Evolutionary conservation across 345 rosid species (phyloP).

Genomic region (Limnanthes douglasii): DNA sequence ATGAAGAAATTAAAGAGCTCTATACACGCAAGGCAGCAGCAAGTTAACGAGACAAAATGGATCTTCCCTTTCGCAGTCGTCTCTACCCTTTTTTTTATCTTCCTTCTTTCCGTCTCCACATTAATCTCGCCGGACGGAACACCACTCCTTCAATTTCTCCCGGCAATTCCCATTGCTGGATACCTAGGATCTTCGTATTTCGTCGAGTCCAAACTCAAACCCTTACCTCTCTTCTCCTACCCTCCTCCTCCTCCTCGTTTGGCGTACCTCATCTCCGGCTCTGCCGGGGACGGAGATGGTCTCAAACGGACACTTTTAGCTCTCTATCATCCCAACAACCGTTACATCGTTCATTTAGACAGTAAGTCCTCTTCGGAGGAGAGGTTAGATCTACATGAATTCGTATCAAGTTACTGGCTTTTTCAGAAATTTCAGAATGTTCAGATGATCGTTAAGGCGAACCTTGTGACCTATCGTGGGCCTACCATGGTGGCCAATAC

Average conservation of each 20-base stretch:
- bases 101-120: constrained; percentile 52
- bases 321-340: constrained; percentile 74
- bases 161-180: constrained; percentile 21
- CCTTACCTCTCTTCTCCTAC: constrained; percentile 28
- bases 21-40: constrained; percentile 47
- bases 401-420: constrained; percentile 25
- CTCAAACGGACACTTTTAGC: constrained; percentile 64
- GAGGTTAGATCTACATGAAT: constrained; percentile 57
- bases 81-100: constrained; percentile 40
- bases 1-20: constrained; percentile 80
- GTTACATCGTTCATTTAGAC: constrained; percentile 73
- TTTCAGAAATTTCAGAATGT: constrained; percentile 51
- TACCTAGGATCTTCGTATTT: constrained; percentile 31
- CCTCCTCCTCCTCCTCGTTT: constrained; percentile 64
- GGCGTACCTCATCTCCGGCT: constrained; percentile 86
- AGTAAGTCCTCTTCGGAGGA: constrained; percentile 40
- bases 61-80: constrained; percentile 38
- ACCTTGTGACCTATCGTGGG: constrained; percentile 84
- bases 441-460: constrained; percentile 75
- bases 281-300: constrained; percentile 64
- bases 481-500: constrained; percentile 99
- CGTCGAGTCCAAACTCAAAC: constrained; percentile 62
- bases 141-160: constrained; percentile 38
- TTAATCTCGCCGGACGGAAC: constrained; percentile 37
- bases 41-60: constrained; percentile 50